These are phyloP conservation scores for Boletus huronensis DNA, from an alignment of 768 basidiomycete genomes.

Conservation along the genomic window DNA sequence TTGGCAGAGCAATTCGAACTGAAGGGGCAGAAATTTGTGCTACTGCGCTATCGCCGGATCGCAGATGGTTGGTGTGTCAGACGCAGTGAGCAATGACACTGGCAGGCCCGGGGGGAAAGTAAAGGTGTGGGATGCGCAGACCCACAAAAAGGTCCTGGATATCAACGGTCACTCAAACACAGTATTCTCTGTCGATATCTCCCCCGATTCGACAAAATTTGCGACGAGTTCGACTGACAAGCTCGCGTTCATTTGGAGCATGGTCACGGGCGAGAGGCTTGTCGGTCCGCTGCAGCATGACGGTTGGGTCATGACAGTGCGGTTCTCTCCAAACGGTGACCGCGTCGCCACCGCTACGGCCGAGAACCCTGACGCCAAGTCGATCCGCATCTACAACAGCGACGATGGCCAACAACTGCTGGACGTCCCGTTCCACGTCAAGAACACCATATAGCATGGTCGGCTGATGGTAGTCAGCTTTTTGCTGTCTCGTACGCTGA, in stretches of 20 bases:
- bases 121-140: constrained; percentile 2
- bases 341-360: constrained; percentile 1
- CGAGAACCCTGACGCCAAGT: neutral
- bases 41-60: neutral
- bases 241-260: neutral
- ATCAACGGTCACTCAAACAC: neutral
- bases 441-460: neutral
- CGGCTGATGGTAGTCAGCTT: neutral
- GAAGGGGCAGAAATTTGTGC: neutral
- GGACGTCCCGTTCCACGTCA: neutral
- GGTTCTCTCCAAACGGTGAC: constrained; percentile 3
- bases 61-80: neutral
- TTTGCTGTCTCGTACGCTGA: neutral
- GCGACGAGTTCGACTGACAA: neutral
- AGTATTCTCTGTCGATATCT: neutral
- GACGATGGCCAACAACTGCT: neutral
- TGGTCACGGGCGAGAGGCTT: neutral
- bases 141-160: neutral
- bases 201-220: neutral
- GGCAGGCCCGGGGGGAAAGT: accelerated
- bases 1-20: neutral
- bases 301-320: neutral
- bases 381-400: neutral
- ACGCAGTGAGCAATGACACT: neutral
- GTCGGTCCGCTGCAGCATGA: neutral